Percentiles rank a stretch among this genome's conserved stretches.
These are phyloP conservation scores for Colletotrichum karsti DNA, from an alignment of 2,329 filamentous ascomycete genomes.

Conservation along the genomic window DNA sequence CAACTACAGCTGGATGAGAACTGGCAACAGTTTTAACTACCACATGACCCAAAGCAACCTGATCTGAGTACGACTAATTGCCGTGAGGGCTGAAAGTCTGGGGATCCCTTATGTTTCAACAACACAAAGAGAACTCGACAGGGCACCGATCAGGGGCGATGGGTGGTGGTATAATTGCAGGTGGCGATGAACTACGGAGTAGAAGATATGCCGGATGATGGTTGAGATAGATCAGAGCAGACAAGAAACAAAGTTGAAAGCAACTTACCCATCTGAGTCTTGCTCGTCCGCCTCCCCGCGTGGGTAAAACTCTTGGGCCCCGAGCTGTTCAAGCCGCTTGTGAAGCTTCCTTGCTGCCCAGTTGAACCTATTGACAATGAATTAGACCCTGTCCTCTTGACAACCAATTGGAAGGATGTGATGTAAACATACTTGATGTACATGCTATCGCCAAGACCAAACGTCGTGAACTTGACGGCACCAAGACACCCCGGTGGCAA, in stretches of 20 bases:
- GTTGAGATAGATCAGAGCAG: background rate
- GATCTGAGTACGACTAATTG: too few species aligned
- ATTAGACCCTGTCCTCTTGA: background rate
- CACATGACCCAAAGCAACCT: too few species aligned
- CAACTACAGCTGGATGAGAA: too few species aligned
- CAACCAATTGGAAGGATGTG: background rate
- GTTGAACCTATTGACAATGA: conserved; percentile 73
- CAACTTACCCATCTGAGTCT: conserved; percentile 83
- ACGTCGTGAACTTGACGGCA: conserved; percentile 79
- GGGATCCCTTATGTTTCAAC: too few species aligned
- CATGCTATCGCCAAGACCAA: conserved; percentile 93
- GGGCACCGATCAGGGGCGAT: too few species aligned
- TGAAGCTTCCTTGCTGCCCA: conserved; percentile 90
- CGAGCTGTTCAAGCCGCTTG: conserved; percentile 84
- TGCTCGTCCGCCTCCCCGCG: conserved; percentile 92
- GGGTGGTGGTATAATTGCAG: too few species aligned
- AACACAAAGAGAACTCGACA: too few species aligned
- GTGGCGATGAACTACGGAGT: too few species aligned
- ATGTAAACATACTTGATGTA: conserved; percentile 77
- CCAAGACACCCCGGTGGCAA: conserved; percentile 76
- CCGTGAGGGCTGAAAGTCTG: too few species aligned
- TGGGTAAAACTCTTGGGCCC: conserved; percentile 78
- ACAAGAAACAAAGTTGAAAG: background rate
- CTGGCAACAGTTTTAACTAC: too few species aligned
- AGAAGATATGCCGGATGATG: too few species aligned